Percentiles rank a stretch among this genome's conserved stretches.
These are phyloP conservation scores for Mitragyna speciosa DNA, from an alignment of 257 asterid species.

Conservation along the genomic window DNA sequence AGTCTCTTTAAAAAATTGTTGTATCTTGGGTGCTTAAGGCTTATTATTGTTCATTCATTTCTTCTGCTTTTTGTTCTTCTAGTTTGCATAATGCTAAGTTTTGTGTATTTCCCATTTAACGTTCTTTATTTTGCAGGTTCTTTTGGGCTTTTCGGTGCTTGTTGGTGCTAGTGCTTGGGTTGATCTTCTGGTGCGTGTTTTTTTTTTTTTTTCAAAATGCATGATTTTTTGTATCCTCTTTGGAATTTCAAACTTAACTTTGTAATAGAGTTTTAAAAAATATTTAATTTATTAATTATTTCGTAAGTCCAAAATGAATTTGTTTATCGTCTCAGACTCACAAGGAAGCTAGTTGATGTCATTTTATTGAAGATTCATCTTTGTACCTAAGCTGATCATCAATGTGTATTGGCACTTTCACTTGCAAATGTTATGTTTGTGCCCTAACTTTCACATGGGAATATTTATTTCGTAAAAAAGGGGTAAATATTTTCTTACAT, in stretches of 20 bases:
- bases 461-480: too few relatives aligned
- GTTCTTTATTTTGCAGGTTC: constrained; percentile 58
- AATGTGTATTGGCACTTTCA: background rate
- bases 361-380: background rate
- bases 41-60: background rate
- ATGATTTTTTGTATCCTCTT: background rate
- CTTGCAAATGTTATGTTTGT: background rate
- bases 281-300: background rate
- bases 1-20: background rate
- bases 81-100: background rate
- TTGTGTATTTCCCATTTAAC: background rate
- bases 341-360: background rate
- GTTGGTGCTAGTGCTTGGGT: constrained; percentile 99
- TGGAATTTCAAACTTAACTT: background rate
- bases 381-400: background rate
- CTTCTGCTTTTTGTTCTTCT: background rate
- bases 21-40: background rate
- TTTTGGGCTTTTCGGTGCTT: constrained; percentile 90
- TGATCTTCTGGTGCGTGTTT: constrained; percentile 79
- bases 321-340: background rate
- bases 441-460: background rate
- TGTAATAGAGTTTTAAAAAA: background rate
- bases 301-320: background rate
- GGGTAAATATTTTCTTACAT: background rate
- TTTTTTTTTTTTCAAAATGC: background rate